Conservation (phyloP, 2,329 filamentous ascomycete genomes). For the Coniochaeta ligniaria region DNA sequence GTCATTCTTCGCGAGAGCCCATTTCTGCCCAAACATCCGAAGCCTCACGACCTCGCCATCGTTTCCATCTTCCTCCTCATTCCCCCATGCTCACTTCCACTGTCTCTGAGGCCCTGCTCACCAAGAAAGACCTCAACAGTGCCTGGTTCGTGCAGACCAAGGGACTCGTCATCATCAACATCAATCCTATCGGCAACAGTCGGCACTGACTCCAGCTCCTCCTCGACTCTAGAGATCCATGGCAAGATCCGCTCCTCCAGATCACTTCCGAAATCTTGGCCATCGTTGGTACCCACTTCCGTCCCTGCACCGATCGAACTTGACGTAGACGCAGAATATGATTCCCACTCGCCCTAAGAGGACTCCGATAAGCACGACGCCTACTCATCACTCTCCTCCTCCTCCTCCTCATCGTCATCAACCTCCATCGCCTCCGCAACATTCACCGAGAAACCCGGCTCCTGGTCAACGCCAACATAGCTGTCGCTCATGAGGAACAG, state of each 20-base stretch:
- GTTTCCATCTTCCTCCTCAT: not conserved
- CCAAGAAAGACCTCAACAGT: not conserved
- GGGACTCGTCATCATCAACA: not conserved
- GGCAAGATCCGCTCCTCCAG: not conserved
- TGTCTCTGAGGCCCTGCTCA: not conserved
- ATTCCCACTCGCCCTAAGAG: not conserved
- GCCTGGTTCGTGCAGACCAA: not conserved
- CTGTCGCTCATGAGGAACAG: conserved; percentile 95
- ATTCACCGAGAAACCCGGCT: conserved; percentile 76
- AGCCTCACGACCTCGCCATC: not conserved
- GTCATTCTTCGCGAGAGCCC: not conserved
- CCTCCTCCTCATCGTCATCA: conserved; percentile 78
- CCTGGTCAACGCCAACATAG: conserved; percentile 95
- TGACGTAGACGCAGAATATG: not conserved
- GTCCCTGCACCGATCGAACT: not conserved
- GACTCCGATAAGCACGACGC: conserved; percentile 4
- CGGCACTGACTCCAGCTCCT: not conserved
- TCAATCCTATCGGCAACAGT: not conserved
- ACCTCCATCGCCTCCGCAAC: conserved; percentile 94
- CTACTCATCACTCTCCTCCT: conserved; percentile 44
- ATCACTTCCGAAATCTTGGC: not conserved
- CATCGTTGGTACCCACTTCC: too few species aligned
- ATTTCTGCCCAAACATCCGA: not conserved
- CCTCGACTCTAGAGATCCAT: not conserved
- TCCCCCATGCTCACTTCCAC: not conserved